Conservation (phyloP, 768 basidiomycete genomes). For the Mycena amicta region DNA sequence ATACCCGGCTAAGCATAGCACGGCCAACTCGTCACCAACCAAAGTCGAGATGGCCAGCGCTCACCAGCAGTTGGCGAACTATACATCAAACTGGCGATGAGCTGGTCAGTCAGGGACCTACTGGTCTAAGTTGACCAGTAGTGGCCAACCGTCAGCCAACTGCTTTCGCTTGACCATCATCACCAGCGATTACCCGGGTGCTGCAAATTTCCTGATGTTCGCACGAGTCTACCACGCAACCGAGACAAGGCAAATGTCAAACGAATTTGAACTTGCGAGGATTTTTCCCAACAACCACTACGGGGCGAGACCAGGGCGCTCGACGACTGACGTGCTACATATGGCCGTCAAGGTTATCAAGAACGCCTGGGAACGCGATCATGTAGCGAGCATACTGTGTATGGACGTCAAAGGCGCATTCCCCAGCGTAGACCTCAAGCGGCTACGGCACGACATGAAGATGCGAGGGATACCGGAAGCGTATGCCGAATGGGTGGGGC, state of each 20-base stretch:
- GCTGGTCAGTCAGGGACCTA: neutral
- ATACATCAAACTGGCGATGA: neutral
- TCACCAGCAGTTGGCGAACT: neutral
- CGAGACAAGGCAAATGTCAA: slow-evolving; percentile 14
- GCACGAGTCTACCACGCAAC: slow-evolving; percentile 9
- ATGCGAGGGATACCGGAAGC: slow-evolving; percentile 28
- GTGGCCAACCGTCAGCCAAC: neutral
- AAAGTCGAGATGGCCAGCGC: neutral
- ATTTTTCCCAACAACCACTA: slow-evolving; percentile 31
- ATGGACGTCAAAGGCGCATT: slow-evolving; percentile 1
- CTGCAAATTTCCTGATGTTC: slow-evolving; percentile 2
- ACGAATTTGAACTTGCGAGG: slow-evolving; percentile 18
- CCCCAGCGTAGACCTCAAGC: slow-evolving; percentile 25
- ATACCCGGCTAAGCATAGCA: neutral
- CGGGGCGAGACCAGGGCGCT: slow-evolving; percentile 31
- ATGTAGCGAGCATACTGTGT: neutral
- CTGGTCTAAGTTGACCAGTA: neutral
- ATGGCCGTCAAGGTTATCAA: slow-evolving; percentile 12
- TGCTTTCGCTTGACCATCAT: neutral
- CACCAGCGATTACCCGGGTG: neutral
- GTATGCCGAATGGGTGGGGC: slow-evolving; percentile 21
- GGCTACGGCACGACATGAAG: slow-evolving; percentile 35
- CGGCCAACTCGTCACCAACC: neutral
- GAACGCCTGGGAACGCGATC: neutral
- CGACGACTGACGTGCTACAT: slow-evolving; percentile 32